Conservation (phyloP, 1,139 yeast genomes). For the Diutina siamensis region DNA sequence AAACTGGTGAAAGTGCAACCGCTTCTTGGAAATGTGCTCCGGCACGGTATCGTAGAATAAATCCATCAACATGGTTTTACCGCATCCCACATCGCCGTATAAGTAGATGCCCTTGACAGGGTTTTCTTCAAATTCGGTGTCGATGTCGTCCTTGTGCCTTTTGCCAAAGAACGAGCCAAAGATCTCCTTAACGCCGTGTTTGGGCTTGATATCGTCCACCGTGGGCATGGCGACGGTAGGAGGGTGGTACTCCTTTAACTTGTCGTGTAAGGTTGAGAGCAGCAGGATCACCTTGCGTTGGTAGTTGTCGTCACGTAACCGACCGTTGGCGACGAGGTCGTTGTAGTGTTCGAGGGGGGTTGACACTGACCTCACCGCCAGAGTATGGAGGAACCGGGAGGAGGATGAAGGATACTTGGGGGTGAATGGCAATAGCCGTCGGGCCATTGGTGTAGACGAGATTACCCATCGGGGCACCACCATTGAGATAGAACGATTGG, state of each 20-base stretch:
- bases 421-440: too few species aligned
- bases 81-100: constrained; percentile 97
- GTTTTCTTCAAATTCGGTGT: constrained; percentile 14
- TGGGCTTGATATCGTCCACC: constrained; percentile 34
- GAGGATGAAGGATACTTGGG: too few species aligned
- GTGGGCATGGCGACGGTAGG: constrained; percentile 42
- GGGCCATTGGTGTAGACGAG: too few species aligned
- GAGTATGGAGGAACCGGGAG: background rate
- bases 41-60: constrained; percentile 82
- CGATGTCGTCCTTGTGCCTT: background rate
- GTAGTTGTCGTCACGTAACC: constrained; percentile 51
- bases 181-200: constrained; percentile 29
- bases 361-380: background rate
- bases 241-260: constrained; percentile 39
- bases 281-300: constrained; percentile 52
- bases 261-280: constrained; percentile 40
- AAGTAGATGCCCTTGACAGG: constrained; percentile 71
- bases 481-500: too few species aligned
- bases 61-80: constrained; percentile 97
- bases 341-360: constrained; percentile 55
- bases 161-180: constrained; percentile 23
- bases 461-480: background rate
- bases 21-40: constrained; percentile 53
- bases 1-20: constrained; percentile 92
- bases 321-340: constrained; percentile 37